Conservation (phyloP, 768 basidiomycete species). For the Rubroboletus satanas region DNA sequence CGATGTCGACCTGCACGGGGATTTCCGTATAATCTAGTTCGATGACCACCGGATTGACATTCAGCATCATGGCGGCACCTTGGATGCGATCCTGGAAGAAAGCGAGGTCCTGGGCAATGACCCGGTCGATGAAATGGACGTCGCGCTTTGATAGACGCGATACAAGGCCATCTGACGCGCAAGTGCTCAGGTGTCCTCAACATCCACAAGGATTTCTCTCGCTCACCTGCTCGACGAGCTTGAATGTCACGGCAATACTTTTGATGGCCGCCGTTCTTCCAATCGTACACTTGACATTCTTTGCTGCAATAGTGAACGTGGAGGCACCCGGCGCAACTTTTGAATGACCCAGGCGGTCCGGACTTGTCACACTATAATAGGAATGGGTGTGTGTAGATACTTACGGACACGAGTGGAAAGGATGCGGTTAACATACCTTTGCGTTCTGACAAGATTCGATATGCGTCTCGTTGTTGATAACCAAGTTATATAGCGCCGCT, state of each 20-base stretch:
- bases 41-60: constrained; percentile 19
- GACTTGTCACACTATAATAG: constrained; percentile 23
- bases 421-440: constrained; percentile 13
- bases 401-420: not conserved
- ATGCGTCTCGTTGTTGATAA: constrained; percentile 9
- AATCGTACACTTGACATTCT: constrained; percentile 30
- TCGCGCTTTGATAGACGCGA: constrained; percentile 21
- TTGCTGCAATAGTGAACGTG: constrained; percentile 30
- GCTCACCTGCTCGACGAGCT: constrained; percentile 23
- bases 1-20: constrained; percentile 17
- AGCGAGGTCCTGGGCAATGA: constrained; percentile 21
- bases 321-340: constrained; percentile 26
- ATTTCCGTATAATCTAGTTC: constrained; percentile 25
- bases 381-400: not conserved
- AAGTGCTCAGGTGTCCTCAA: not conserved
- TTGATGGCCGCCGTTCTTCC: constrained; percentile 27
- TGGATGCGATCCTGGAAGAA: constrained; percentile 19
- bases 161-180: constrained; percentile 18
- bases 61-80: not conserved
- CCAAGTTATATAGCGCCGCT: constrained; percentile 6
- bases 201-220: not conserved
- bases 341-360: constrained; percentile 25
- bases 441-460: constrained; percentile 25
- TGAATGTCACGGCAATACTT: constrained; percentile 27
- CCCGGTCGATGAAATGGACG: constrained; percentile 22